Evolutionary conservation across 2,329 filamentous ascomycete genomes (phyloP).

Genomic region (Lachnellula cervina): DNA sequence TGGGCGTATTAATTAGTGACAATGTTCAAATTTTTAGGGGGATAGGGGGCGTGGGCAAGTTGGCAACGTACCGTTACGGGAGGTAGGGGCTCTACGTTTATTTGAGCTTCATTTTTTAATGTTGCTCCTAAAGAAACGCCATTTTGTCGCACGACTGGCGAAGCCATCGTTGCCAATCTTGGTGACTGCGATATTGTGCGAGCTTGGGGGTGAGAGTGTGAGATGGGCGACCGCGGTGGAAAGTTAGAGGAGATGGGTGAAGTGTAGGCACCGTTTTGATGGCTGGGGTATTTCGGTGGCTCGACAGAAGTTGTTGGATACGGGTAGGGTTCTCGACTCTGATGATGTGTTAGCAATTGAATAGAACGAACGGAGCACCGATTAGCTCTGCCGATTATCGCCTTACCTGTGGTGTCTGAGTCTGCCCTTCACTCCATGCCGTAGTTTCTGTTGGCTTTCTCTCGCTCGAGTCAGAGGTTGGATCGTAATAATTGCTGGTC

Average conservation of each 20-base stretch:
- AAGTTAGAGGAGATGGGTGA: slow-evolving; percentile 44
- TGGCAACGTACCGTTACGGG: slow-evolving; percentile 23
- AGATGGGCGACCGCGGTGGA: slow-evolving; percentile 46
- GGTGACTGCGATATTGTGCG: slow-evolving; percentile 29
- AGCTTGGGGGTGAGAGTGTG: slow-evolving; percentile 40
- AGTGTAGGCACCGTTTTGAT: slow-evolving; percentile 40
- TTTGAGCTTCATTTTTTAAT: neutral
- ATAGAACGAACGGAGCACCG: neutral
- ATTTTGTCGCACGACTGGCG: slow-evolving; percentile 44
- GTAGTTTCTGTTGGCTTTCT: slow-evolving; percentile 34
- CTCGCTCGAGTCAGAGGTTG: slow-evolving; percentile 39
- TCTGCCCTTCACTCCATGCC: slow-evolving; percentile 25
- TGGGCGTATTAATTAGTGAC: slow-evolving; percentile 12
- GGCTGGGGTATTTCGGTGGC: slow-evolving; percentile 41
- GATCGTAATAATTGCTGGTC: slow-evolving; percentile 41
- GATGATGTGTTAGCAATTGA: slow-evolving; percentile 13
- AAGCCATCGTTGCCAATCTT: slow-evolving; percentile 37
- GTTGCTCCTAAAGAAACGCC: slow-evolving; percentile 33
- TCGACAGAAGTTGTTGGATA: slow-evolving; percentile 41
- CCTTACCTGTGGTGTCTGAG: slow-evolving; percentile 30
- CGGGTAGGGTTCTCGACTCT: slow-evolving; percentile 49
- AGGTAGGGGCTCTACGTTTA: slow-evolving; percentile 20
- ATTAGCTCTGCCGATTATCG: slow-evolving; percentile 1
- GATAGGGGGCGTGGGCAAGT: neutral
- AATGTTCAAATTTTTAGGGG: neutral